phyloP scores from a whole-genome alignment of 2,329 filamentous ascomycete species.

The Fusarium sp. region DNA sequence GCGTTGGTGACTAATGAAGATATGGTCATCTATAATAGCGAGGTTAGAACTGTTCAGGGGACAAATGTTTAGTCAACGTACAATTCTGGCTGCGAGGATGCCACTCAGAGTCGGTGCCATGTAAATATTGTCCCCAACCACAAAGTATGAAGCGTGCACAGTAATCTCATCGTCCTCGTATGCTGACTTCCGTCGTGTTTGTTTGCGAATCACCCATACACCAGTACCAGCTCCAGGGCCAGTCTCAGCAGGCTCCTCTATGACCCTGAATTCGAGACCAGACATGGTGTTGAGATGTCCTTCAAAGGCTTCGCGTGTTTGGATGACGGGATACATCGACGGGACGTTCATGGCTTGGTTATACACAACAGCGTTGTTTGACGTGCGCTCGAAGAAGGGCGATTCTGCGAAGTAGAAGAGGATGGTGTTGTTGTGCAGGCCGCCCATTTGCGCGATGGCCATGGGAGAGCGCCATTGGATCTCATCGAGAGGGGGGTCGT shows the following conservation, averaged over 20 bases:
- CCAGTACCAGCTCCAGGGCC: constrained; percentile 73
- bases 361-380: constrained; percentile 73
- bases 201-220: constrained; percentile 77
- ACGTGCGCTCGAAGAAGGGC: constrained; percentile 75
- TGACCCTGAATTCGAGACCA: constrained; percentile 74
- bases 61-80: constrained; percentile 47
- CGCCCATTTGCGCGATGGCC: constrained; percentile 61
- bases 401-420: constrained; percentile 76
- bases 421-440: constrained; percentile 73
- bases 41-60: constrained; percentile 12
- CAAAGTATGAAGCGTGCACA: constrained; percentile 70
- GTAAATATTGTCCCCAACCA: constrained; percentile 74
- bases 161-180: constrained; percentile 68
- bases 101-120: constrained; percentile 72
- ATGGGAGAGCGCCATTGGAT: constrained; percentile 72
- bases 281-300: constrained; percentile 71
- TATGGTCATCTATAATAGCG: constrained; percentile 59
- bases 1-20: constrained; percentile 65
- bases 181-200: constrained; percentile 67
- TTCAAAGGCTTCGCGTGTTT: constrained; percentile 73
- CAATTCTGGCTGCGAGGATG: constrained; percentile 68
- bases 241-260: constrained; percentile 72
- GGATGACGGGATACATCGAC: constrained; percentile 66
- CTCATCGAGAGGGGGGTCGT: constrained; percentile 70
- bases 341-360: constrained; percentile 71